Evolutionary conservation across 2,329 filamentous ascomycete genomes (phyloP).

Genomic region (Thyridium curvatum): DNA sequence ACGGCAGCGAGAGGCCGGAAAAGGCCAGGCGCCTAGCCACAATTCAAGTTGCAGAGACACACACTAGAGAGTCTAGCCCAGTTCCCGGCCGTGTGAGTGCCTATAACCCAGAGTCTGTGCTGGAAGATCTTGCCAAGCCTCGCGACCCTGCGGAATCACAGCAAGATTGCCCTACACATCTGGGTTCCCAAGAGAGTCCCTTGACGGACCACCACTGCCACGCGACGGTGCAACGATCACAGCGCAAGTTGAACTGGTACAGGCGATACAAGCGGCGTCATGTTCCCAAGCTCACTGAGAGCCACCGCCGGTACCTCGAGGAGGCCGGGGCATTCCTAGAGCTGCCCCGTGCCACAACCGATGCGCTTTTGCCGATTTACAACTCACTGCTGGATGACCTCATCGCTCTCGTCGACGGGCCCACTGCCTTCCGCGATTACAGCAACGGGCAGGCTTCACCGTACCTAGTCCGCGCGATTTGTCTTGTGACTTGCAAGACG

Average conservation of each 20-base stretch:
- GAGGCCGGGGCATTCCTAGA: slow-evolving; percentile 8
- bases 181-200: too few species aligned
- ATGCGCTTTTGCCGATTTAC: slow-evolving; percentile 10
- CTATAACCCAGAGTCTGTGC: slow-evolving; percentile 13
- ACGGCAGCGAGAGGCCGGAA: too few species aligned
- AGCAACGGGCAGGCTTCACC: slow-evolving; percentile 13
- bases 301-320: slow-evolving; percentile 9
- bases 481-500: slow-evolving; percentile 15
- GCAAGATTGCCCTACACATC: background rate
- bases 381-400: slow-evolving; percentile 9
- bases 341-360: slow-evolving; percentile 9
- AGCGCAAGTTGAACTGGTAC: slow-evolving; percentile 9
- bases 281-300: slow-evolving; percentile 2
- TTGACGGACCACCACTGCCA: too few species aligned
- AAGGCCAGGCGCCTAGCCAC: background rate
- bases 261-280: slow-evolving; percentile 6
- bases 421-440: slow-evolving; percentile 7
- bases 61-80: slow-evolving; percentile 5
- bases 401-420: slow-evolving; percentile 10
- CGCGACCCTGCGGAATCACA: background rate
- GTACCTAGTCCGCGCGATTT: slow-evolving; percentile 14
- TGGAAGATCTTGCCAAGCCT: slow-evolving; percentile 8
- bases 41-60: background rate
- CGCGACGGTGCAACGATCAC: background rate
- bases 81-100: slow-evolving; percentile 8